Evolutionary conservation across 164 flowering plant species (phyloP), one percentile per base, ranked within the genome.

Genomic region (Kingdonia uniflora): DNA sequence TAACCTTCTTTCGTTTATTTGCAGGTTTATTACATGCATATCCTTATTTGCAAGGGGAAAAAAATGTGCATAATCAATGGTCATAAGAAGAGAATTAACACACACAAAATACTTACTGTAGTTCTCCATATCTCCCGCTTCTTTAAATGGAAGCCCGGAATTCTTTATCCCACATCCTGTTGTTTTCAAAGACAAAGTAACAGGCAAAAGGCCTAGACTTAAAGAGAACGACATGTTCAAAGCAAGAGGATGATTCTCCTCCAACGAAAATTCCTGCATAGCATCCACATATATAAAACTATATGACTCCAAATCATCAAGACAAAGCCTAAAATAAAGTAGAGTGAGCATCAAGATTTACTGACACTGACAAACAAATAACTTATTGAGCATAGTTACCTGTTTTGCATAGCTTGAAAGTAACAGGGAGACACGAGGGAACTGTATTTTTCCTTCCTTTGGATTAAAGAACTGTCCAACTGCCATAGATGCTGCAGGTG

Each of bases 401-500:
- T 79, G 70, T 33, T 65, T 65, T 49, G 67, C 66, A 64, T 70
- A 80, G 63, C 67, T 50, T 52, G 99, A 84, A 42, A 52, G 65
- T 57, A 89, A 72, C 76, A 89, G 64, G 8, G 69, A 57, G 51
- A 41, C 51, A 41, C 85, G 60, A 62, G 95, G 79, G 53, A 87
- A 64, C 26, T 69, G 73, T 43, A 8, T 65, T 59, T 69, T 46
- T 49, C 96, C 97, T 58, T 81, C 95, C 53, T 73, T 64, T 42
- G 88, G 97, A 70, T 81, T 77, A 68, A 82, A 85, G 72, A 94
- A 94, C 65, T 94, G 99, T 46, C 99, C 99, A 64, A 94, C 99
- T 74, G 90, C 99, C 99, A 94, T 94, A 51, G 97, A 89, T 60
- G 84, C 79, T 62, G 89, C 95, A 13, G 97, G 97, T 26, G 99